Base-by-base conservation (phyloP, 2,329 filamentous ascomycete genomes). In the Monosporascus sp. region DNA sequence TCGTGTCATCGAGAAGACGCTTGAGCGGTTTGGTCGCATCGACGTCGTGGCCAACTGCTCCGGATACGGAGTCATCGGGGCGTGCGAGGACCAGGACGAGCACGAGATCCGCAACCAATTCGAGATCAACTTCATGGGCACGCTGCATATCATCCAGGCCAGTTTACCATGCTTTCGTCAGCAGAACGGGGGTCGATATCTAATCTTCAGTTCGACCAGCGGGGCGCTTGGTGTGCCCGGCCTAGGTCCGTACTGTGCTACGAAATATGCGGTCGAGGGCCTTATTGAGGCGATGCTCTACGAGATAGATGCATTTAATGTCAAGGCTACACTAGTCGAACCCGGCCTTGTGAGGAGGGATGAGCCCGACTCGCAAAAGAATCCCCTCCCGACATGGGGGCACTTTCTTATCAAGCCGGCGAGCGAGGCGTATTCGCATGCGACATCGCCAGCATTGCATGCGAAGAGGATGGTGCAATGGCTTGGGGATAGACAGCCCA, bases 101-200 rank as follows among this genome's bases (percentile, higher is more conserved):
- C 87, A 91, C 70, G 94, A 97, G 67, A 82, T 97, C 61, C 88
- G 91, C 54, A 93, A 96, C 65, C 94, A 97, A 71, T 97, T 97
- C 73, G 91, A 95, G 76, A 97, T 92, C 22, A 99, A 99, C 71
- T 96, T 97, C 71, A 93, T 96, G 78, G 94, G 94, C 51, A 95
- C 91, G 0, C 73, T 97, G 55, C 89, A 97, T 72, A 96, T 99
- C 63, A 87, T 97, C 55, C 91, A 97, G 69, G 77, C 89, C 20
- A 92, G 88, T 1, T 75, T 97, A 38, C 91, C 92, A 0, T 91
- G 96, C 72, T 95, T 97, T 63, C 85, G 93, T 50, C 79, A 85
- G 58, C 86, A 90, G 59, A 79, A 80, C 22, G 78, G 76, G 1
- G 94, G 94, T 1, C 83, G 92, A 31, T 97, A 97, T 69, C 78